These are phyloP conservation scores for Exophiala lecanii-corni DNA, from an alignment of 2,329 filamentous ascomycete species.

Conservation along the genomic window DNA sequence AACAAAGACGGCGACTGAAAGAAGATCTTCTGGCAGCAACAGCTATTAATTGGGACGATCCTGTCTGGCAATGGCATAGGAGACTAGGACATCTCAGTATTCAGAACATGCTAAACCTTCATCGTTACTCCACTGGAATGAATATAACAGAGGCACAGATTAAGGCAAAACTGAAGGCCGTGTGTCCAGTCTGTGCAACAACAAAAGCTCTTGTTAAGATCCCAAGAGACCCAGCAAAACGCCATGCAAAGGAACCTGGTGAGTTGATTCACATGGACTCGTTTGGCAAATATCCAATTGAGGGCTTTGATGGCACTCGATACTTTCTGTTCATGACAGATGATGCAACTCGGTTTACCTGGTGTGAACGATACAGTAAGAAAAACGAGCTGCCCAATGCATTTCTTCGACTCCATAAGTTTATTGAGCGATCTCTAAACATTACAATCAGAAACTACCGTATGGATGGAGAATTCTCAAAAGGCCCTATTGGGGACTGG, in stretches of 20 bases:
- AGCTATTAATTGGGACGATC: conserved; percentile 3
- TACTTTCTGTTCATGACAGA: conserved; percentile 9
- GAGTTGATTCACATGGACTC: conserved; percentile 1
- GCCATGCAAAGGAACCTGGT: background rate
- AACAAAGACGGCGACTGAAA: background rate
- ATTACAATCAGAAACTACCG: conserved; percentile 7
- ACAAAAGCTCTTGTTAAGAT: background rate
- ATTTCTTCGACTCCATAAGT: conserved; percentile 1
- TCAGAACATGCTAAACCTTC: conserved; percentile 1
- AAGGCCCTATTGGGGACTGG: conserved; percentile 5
- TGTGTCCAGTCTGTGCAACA: conserved; percentile 1
- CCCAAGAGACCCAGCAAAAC: conserved; percentile 1
- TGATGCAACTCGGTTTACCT: conserved; percentile 7
- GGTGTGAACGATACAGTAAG: background rate
- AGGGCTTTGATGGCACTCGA: background rate
- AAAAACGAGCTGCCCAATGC: background rate
- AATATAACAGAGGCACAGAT: conserved; percentile 1
- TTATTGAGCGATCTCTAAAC: background rate
- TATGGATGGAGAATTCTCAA: conserved; percentile 7
- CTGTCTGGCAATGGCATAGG: conserved; percentile 2
- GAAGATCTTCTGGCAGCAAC: background rate
- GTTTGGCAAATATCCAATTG: conserved; percentile 1
- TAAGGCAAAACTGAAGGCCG: background rate
- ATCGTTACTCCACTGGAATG: background rate
- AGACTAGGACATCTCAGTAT: conserved; percentile 1